These are phyloP conservation scores for Pythium sp. DNA, from an alignment of 352 stramenopile genomes.

Conservation along the genomic window DNA sequence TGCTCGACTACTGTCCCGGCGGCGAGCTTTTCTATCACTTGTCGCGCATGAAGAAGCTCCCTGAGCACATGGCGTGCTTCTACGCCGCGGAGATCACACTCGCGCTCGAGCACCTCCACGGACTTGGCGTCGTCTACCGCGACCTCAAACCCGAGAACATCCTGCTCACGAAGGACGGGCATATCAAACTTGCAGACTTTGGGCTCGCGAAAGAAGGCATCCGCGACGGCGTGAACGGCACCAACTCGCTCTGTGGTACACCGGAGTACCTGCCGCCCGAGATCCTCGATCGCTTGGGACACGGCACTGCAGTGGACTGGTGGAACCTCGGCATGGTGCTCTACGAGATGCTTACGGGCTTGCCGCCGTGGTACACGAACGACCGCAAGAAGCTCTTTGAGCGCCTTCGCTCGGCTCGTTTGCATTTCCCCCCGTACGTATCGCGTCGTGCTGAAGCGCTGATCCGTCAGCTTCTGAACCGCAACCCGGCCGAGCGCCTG, in stretches of 20 bases:
- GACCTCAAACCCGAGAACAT: slow-evolving; percentile 81
- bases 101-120: slow-evolving; percentile 82
- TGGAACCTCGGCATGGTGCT: slow-evolving; percentile 88
- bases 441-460: slow-evolving; percentile 69
- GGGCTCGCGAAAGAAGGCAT: slow-evolving; percentile 82
- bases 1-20: slow-evolving; percentile 90
- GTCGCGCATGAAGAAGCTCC: slow-evolving; percentile 83
- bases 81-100: slow-evolving; percentile 87
- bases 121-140: slow-evolving; percentile 79
- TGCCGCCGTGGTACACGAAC: slow-evolving; percentile 88
- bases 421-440: slow-evolving; percentile 86
- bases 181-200: slow-evolving; percentile 90
- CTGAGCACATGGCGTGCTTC: slow-evolving; percentile 86
- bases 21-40: slow-evolving; percentile 90
- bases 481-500: slow-evolving; percentile 65
- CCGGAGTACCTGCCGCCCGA: slow-evolving; percentile 88
- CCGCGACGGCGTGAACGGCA: slow-evolving; percentile 55
- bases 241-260: slow-evolving; percentile 83
- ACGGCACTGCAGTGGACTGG: slow-evolving; percentile 93
- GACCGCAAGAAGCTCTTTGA: slow-evolving; percentile 89
- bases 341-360: slow-evolving; percentile 81
- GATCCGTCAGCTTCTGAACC: slow-evolving; percentile 80
- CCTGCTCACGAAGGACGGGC: slow-evolving; percentile 67
- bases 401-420: slow-evolving; percentile 64
- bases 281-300: slow-evolving; percentile 69